Conservation (phyloP, 2,329 filamentous ascomycete genomes). For the Venturia asperata region DNA sequence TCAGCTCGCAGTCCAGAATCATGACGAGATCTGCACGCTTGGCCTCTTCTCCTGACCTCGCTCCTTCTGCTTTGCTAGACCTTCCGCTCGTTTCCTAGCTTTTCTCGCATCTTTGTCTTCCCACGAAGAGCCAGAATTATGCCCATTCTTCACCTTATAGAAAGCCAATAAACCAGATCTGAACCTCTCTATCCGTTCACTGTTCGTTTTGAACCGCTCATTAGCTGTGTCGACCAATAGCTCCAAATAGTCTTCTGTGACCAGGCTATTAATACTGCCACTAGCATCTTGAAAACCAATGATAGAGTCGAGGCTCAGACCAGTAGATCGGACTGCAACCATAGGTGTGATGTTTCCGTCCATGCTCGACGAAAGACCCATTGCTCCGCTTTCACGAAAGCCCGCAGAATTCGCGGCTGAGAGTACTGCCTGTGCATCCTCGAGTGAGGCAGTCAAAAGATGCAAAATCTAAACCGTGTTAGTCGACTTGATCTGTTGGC, state of each 20-base stretch:
- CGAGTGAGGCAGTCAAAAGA: conserved; percentile 66
- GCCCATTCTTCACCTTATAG: conserved; percentile 25
- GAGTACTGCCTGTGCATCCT: conserved; percentile 68
- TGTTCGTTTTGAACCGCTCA: conserved; percentile 64
- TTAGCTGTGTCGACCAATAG: conserved; percentile 65
- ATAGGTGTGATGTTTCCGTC: conserved; percentile 54
- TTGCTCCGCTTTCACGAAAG: conserved; percentile 82
- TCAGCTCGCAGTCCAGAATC: background rate
- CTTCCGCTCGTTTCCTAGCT: conserved; percentile 20
- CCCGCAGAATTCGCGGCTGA: conserved; percentile 71
- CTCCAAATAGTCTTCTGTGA: conserved; percentile 60
- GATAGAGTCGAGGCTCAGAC: conserved; percentile 41
- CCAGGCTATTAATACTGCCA: conserved; percentile 42
- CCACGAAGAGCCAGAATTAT: conserved; percentile 22
- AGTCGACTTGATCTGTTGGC: conserved; percentile 24
- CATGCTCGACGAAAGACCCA: conserved; percentile 49
- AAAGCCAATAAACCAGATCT: conserved; percentile 42
- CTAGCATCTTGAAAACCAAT: conserved; percentile 31
- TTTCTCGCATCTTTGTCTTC: conserved; percentile 22
- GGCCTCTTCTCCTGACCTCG: background rate
- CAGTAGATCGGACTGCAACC: conserved; percentile 75
- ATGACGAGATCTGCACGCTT: background rate
- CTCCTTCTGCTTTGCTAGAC: conserved; percentile 15
- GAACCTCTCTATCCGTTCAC: conserved; percentile 60
- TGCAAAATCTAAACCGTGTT: conserved; percentile 66